A percentile compares a stretch with the other conserved stretches of the same genome.
Conservation (phyloP, 495 filamentous ascomycete genomes). For the Cercophora newfieldiana region DNA sequence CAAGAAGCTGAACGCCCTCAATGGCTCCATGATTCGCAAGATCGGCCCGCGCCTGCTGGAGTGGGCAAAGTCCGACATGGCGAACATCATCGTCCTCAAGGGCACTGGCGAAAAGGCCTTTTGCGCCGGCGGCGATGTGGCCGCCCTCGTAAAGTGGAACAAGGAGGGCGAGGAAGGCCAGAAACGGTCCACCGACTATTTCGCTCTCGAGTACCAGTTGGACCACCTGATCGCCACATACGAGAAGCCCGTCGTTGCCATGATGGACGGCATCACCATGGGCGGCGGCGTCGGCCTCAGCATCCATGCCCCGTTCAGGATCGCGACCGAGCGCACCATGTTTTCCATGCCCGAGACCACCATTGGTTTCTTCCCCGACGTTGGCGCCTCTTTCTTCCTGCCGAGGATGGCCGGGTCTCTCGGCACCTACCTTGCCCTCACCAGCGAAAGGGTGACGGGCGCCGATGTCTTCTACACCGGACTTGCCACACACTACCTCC, state of each 20-base stretch:
- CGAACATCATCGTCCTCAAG: slow-evolving; percentile 89
- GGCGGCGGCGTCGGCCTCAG: slow-evolving; percentile 93
- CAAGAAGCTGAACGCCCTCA: slow-evolving; percentile 83
- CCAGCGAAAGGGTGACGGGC: slow-evolving; percentile 76
- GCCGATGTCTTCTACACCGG: slow-evolving; percentile 81
- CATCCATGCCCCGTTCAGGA: slow-evolving; percentile 91
- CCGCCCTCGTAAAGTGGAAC: slow-evolving; percentile 71
- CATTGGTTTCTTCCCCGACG: slow-evolving; percentile 98
- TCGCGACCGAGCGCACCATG: slow-evolving; percentile 90
- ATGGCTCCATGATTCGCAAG: slow-evolving; percentile 91
- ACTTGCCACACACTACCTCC: slow-evolving; percentile 90
- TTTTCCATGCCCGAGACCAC: slow-evolving; percentile 99
- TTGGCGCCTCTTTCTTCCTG: slow-evolving; percentile 93
- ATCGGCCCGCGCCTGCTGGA: slow-evolving; percentile 84
- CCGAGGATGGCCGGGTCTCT: slow-evolving; percentile 79
- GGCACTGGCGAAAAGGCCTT: slow-evolving; percentile 82
- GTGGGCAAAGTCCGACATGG: slow-evolving; percentile 91
- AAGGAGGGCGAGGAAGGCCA: slow-evolving; percentile 64
- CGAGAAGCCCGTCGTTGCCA: slow-evolving; percentile 86
- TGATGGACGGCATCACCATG: slow-evolving; percentile 99
- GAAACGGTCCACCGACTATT: slow-evolving; percentile 74
- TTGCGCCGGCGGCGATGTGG: slow-evolving; percentile 92
- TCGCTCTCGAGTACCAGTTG: slow-evolving; percentile 87
- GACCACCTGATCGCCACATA: slow-evolving; percentile 96
- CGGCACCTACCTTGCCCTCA: slow-evolving; percentile 90